These are phyloP conservation scores for Opeltia flavorubescens DNA, from an alignment of 495 filamentous ascomycete species.

Conservation along the genomic window DNA sequence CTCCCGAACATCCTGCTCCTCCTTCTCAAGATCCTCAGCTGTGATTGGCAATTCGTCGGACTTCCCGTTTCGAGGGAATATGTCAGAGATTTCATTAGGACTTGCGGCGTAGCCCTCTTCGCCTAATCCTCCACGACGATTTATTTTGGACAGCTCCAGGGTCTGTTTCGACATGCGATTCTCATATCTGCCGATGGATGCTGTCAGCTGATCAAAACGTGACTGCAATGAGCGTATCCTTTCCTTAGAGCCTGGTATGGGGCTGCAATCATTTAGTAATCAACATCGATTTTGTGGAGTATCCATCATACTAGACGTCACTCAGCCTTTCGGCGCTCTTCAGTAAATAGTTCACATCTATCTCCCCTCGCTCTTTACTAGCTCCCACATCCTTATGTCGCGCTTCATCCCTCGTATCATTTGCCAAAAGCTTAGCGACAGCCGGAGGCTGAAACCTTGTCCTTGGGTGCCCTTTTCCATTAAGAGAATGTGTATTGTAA, in stretches of 20 bases:
- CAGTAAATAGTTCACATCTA: conserved; percentile 78
- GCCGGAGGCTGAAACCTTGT: conserved; percentile 63
- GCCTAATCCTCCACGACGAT: conserved; percentile 28
- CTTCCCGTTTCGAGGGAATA: conserved; percentile 17
- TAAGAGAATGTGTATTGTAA: conserved; percentile 32
- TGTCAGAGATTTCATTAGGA: conserved; percentile 21
- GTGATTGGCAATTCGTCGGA: conserved; percentile 35
- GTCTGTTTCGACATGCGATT: conserved; percentile 63
- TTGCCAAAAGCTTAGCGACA: conserved; percentile 77
- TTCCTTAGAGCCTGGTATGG: conserved; percentile 69
- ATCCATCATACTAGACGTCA: conserved; percentile 54
- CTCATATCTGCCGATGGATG: conserved; percentile 69
- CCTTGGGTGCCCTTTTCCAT: conserved; percentile 35
- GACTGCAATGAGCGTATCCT: conserved; percentile 57
- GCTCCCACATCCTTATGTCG: conserved; percentile 37
- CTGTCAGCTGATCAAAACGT: conserved; percentile 56
- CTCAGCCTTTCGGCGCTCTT: conserved; percentile 84
- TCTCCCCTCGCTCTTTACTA: conserved; percentile 43
- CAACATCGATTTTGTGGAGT: not conserved
- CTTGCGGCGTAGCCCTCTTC: conserved; percentile 26
- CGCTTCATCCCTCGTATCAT: conserved; percentile 75
- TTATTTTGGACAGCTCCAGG: conserved; percentile 58
- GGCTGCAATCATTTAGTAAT: conserved; percentile 26
- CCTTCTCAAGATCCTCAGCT: conserved; percentile 57
- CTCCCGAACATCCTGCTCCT: conserved; percentile 66